Percentiles rank a stretch among this genome's conserved stretches.
Evolutionary conservation across 768 basidiomycete genomes (phyloP).

Genomic region (Terana coerulea): DNA sequence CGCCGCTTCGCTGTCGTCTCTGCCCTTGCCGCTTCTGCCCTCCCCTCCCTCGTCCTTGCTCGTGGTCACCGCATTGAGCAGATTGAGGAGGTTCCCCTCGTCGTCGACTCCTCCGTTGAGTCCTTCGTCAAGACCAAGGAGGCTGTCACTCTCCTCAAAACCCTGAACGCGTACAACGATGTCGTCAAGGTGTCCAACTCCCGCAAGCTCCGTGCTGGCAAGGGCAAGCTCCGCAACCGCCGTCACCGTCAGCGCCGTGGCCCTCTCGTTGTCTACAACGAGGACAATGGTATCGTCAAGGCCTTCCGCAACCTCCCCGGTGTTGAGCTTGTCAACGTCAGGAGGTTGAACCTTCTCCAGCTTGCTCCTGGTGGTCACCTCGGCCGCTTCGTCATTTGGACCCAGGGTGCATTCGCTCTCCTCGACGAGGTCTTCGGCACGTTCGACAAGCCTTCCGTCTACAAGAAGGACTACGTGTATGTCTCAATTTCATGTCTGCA

Average conservation of each 20-base stretch:
- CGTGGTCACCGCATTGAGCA: conserved; percentile 99
- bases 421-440: conserved; percentile 97
- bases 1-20: conserved; percentile 97
- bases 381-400: conserved; percentile 99
- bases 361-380: conserved; percentile 99
- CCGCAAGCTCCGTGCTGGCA: conserved; percentile 93
- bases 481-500: conserved; percentile 23
- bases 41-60: conserved; percentile 97
- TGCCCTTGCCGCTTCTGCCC: conserved; percentile 94
- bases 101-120: conserved; percentile 75
- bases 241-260: conserved; percentile 96
- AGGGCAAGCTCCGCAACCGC: conserved; percentile 97
- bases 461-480: conserved; percentile 89
- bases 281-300: conserved; percentile 96
- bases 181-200: conserved; percentile 98
- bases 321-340: conserved; percentile 95
- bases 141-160: conserved; percentile 90
- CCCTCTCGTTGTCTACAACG: conserved; percentile 94
- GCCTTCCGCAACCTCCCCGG: conserved; percentile 99
- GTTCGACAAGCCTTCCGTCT: conserved; percentile 77
- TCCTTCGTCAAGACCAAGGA: conserved; percentile 95
- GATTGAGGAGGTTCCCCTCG: conserved; percentile 94
- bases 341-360: conserved; percentile 93
- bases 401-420: conserved; percentile 86
- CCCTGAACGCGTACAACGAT: conserved; percentile 84